Conservation (phyloP, 306 rosid species). For the Vigna nakashimae region DNA sequence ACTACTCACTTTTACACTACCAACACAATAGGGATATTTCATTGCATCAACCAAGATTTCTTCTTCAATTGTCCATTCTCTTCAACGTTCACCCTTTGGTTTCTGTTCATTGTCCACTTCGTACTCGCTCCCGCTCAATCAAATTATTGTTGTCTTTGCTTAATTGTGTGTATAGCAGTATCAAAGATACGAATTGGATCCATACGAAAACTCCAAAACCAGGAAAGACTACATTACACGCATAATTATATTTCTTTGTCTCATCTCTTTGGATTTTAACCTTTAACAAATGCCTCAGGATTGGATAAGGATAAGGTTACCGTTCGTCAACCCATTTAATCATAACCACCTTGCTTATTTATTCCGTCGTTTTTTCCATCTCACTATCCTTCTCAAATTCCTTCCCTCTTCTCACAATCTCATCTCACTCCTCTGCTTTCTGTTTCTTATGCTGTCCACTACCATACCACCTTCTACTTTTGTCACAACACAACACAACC, state of each 20-base stretch:
- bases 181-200: conserved; percentile 12
- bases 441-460: conserved; percentile 27
- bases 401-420: background rate
- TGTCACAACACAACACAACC: conserved; percentile 9
- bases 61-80: background rate
- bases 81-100: background rate
- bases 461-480: background rate
- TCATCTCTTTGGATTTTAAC: conserved; percentile 20
- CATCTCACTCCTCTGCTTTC: conserved; percentile 8
- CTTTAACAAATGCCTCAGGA: conserved; percentile 23
- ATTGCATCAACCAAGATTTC: background rate
- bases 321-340: conserved; percentile 25
- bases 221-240: background rate
- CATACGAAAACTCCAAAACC: background rate
- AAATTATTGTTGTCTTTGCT: conserved; percentile 24
- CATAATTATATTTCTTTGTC: conserved; percentile 31
- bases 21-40: background rate
- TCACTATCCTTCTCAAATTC: background rate
- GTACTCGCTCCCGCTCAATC: background rate
- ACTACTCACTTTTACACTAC: too few species aligned
- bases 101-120: background rate
- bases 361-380: background rate
- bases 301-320: conserved; percentile 44
- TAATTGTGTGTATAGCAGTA: background rate
- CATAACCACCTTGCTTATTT: background rate